Conservation (phyloP, 768 basidiomycete species). For the Amyloporia xantha region DNA sequence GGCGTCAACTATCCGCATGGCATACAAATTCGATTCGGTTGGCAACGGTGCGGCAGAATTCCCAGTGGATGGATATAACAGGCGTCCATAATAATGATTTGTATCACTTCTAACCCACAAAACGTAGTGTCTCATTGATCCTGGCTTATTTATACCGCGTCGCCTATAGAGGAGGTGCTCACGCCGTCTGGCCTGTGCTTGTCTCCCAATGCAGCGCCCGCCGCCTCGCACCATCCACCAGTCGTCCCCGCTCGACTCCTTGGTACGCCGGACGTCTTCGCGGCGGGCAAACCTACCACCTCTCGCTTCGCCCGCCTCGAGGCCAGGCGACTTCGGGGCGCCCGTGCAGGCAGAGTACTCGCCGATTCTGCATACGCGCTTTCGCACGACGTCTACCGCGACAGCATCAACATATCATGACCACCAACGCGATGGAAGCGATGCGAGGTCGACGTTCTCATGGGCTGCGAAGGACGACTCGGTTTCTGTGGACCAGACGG, state of each 20-base stretch:
- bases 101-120: too few species aligned
- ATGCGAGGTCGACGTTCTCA: constrained; percentile 10
- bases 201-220: not conserved
- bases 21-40: too few species aligned
- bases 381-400: constrained; percentile 36
- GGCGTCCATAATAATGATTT: too few species aligned
- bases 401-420: constrained; percentile 22
- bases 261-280: constrained; percentile 49
- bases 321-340: constrained; percentile 2
- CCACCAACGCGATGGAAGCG: constrained; percentile 5
- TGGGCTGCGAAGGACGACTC: constrained; percentile 8
- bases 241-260: constrained; percentile 53
- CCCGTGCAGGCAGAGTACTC: constrained; percentile 28
- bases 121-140: too few species aligned
- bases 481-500: not conserved
- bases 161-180: too few species aligned
- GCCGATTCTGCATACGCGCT: constrained; percentile 44
- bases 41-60: too few species aligned
- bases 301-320: constrained; percentile 9
- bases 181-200: not conserved
- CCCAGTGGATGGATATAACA: too few species aligned
- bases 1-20: too few species aligned
- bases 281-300: constrained; percentile 25
- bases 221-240: constrained; percentile 19
- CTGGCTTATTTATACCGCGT: too few species aligned